Evolutionary conservation across 73 alveolate species (phyloP).

Genomic region (Symbiodinium pilosum): DNA sequence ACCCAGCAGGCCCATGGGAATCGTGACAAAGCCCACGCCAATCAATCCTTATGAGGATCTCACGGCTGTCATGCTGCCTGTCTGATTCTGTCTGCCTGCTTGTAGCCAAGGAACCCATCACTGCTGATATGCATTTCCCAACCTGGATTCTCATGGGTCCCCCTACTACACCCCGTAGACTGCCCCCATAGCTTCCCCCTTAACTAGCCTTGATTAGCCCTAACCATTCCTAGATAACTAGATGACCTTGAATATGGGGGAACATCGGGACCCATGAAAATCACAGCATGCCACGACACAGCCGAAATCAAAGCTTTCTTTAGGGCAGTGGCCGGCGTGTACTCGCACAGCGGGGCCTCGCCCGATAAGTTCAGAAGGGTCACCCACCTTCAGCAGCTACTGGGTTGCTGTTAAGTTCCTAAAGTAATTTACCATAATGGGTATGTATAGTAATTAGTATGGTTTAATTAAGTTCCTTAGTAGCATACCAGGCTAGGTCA

Average conservation of each 20-base stretch:
- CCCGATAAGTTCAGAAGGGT: conserved; percentile 90
- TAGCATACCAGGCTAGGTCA: background rate
- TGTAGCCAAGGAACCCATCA: conserved; percentile 58
- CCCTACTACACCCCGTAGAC: background rate
- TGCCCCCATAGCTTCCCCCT: no score
- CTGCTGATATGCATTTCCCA: conserved; percentile 65
- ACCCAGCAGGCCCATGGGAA: conserved; percentile 87
- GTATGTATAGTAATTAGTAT: no score
- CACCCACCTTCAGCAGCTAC: conserved; percentile 46
- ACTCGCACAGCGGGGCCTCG: conserved; percentile 84
- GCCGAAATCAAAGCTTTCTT: no score
- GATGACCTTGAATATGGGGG: background rate
- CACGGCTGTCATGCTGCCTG: background rate
- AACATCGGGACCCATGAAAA: no score
- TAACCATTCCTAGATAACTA: background rate
- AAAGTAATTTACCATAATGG: no score
- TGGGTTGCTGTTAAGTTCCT: background rate
- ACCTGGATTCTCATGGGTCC: background rate
- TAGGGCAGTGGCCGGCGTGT: conserved; percentile 38
- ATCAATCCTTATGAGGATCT: conserved; percentile 20
- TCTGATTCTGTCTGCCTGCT: background rate
- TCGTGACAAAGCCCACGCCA: conserved; percentile 86
- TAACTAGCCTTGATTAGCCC: no score
- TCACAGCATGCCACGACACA: background rate
- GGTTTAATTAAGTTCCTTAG: no score